These are phyloP conservation scores for Pseudodiploospora longispora DNA, from an alignment of 2,329 filamentous ascomycete genomes.

Conservation along the genomic window DNA sequence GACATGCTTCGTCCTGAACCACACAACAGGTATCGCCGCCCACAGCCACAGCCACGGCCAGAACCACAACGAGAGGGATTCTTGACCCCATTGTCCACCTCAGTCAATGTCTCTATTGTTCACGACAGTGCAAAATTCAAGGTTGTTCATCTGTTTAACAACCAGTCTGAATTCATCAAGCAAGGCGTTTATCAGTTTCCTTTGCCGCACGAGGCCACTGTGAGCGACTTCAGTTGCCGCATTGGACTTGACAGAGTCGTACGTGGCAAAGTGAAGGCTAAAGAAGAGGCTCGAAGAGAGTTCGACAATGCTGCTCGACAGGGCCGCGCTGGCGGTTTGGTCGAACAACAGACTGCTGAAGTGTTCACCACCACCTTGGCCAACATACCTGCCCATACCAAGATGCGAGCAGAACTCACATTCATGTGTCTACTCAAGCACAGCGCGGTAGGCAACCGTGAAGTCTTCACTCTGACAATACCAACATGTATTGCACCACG, in stretches of 20 bases:
- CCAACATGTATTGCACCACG: constrained; percentile 8
- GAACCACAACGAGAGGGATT: too few species aligned
- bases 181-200: too few species aligned
- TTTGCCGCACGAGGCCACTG: too few species aligned
- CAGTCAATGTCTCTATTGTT: too few species aligned
- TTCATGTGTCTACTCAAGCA: constrained; percentile 10
- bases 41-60: too few species aligned
- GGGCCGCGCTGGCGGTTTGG: constrained; percentile 1
- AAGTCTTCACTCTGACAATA: constrained; percentile 6
- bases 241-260: constrained; percentile 5
- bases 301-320: constrained; percentile 3
- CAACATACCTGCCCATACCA: constrained; percentile 8
- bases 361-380: constrained; percentile 9
- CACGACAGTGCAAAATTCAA: too few species aligned
- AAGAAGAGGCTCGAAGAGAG: constrained; percentile 4
- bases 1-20: too few species aligned
- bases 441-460: neutral
- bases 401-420: constrained; percentile 6
- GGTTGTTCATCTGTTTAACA: too few species aligned
- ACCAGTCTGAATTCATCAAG: too few species aligned
- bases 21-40: too few species aligned
- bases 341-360: constrained; percentile 8
- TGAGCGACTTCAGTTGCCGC: neutral
- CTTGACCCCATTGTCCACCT: too few species aligned
- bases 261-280: constrained; percentile 7